Evolutionary conservation across 768 basidiomycete genomes (phyloP).

Genomic region (Kwoniella sp.): DNA sequence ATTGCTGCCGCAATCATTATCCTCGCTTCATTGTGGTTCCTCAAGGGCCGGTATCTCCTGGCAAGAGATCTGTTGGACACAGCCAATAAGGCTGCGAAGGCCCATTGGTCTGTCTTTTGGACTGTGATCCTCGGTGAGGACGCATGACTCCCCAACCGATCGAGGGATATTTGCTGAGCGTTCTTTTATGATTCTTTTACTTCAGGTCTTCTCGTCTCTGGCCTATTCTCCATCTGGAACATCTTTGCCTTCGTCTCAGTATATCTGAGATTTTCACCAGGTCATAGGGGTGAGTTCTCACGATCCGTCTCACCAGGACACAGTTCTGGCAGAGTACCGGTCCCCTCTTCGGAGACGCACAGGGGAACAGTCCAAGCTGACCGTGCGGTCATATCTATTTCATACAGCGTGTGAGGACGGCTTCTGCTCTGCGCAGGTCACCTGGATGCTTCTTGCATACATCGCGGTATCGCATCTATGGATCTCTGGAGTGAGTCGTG

Average conservation of each 20-base stretch:
- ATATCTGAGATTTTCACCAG: constrained; percentile 7
- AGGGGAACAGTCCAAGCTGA: not conserved
- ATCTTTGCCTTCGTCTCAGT: constrained; percentile 14
- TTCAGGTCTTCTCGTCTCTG: constrained; percentile 7
- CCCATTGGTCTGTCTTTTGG: constrained; percentile 16
- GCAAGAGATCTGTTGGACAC: constrained; percentile 11
- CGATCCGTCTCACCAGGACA: too few relatives aligned
- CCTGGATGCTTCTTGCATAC: not conserved
- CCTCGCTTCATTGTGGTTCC: constrained; percentile 1
- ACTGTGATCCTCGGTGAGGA: constrained; percentile 9
- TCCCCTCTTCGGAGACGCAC: not conserved
- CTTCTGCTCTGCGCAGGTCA: constrained; percentile 3
- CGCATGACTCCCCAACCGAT: not conserved
- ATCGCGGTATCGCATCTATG: constrained; percentile 8
- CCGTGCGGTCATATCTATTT: not conserved
- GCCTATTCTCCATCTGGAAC: constrained; percentile 8
- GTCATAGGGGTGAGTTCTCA: constrained; percentile 3
- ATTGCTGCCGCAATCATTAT: not conserved
- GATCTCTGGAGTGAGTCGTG: constrained; percentile 14
- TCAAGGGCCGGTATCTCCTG: constrained; percentile 2
- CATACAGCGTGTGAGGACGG: not conserved
- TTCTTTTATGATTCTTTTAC: not conserved
- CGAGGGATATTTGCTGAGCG: not conserved
- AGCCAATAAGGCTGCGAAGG: constrained; percentile 8
- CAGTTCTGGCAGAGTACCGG: too few relatives aligned